Base-by-base conservation (phyloP, 495 filamentous ascomycete genomes). In the Neurospora discreta region DNA sequence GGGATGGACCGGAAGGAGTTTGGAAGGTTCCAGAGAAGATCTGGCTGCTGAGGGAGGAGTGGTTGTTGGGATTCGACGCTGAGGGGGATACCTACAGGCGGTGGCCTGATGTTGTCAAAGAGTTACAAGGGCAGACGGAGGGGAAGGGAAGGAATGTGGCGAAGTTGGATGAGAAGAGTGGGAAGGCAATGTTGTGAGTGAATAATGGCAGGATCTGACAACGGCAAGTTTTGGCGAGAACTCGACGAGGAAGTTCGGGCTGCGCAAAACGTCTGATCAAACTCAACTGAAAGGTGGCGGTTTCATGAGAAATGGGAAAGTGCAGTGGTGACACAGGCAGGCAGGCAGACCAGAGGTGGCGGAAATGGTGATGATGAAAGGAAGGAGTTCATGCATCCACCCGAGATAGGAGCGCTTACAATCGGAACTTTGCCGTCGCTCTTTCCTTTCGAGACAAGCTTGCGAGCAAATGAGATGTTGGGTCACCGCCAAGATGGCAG, bases 41-140 rank as follows among this genome's bases (percentile, higher is more conserved):
- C 68, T 83, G 85, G 43, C 78, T 87, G 58, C 79, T 84, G 41
- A 81, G 86, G 68, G 89, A 87, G 70, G 84, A 83, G 74, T 91
- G 89, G 89, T 74, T 92, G 41, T 80, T 88, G 68, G 81, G 80
- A 26, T 88, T 89, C 77, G 90, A 92, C 72, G 84, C 88, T 18
- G 89, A 92, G 81, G 78, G 77, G 70, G 89, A 90, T 73, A 86
- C 85, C 5, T 84, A 87, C 20, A 68, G 73, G 0, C 20, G 74
- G 69, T 79, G 74, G 41, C 65, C 40, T 13, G 38, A 69, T 16
- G 71, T 77, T 0, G 75, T 75, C 0, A 69, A 69, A 0, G 74
- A 68, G 30, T 23, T 74, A 33, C 71, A 72, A 1, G 1, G 5
- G 3, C 4, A 69, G 3, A 5, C 18, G 15, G 33, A 8, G 2